Base-by-base conservation (phyloP, 1,284 basidiomycete species). In the Ceratobasidium sp. region DNA sequence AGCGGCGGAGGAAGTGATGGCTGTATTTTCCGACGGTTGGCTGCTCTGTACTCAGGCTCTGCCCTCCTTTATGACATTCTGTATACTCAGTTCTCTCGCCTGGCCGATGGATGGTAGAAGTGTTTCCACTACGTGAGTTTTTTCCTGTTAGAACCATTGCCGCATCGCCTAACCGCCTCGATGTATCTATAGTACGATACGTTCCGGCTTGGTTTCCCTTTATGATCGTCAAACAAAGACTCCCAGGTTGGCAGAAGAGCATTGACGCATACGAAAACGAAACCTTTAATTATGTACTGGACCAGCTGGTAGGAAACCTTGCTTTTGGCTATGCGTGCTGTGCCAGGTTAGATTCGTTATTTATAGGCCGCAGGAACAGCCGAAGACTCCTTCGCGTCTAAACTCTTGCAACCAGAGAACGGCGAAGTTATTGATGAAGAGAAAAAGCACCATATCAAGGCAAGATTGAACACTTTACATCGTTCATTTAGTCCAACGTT, bases 151-250 rank as follows among this genome's bases (percentile, higher is more conserved):
- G n/a, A 56, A 23, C 15, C 44, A 33, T 26, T 42, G 6, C 13
- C 33, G 4, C n/a, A 33, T 42, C 7, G 12, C 17, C 50, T 26
- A 33, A 15, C 54, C 17, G 6, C 12, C 33, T 62, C 26, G 33
- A 13, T 42, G 6, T 26, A 28, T 26, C 20, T 13, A 26, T 23
- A 84, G 83, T 84, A 26, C 77, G 76, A n/a, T 81, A 83, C 66
- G 76, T 84, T 20, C 84, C 84, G 3, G 77, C 80, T 0, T 84
- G 84, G 84, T 73, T 84, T 62, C 84, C 83, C 40, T 82, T 83
- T 6, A 80, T 81, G 26, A 80, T 80, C 2, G 83, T 83, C 80
- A 81, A 82, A 77, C 81, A 80, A 78, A 80, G 78, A 28, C 82
- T 81, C 5, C 76, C 57, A 5, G 77, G 68, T 9, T 83, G 81